Evolutionary conservation across 1,284 basidiomycete genomes (phyloP).

Genomic region (Cryptococcus wingfieldii): DNA sequence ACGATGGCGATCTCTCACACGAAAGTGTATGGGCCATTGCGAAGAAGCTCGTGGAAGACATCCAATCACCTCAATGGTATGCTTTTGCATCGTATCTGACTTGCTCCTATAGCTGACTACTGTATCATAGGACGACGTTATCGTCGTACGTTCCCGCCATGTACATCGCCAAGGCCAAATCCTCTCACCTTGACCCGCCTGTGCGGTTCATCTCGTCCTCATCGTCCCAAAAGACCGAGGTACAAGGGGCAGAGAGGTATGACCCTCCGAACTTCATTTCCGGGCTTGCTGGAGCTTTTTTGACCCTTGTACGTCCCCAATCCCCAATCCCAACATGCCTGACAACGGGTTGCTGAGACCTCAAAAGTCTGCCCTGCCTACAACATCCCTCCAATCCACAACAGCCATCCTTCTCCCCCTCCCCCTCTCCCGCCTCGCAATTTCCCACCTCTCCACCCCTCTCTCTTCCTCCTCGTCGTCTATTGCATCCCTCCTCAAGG

Average conservation of each 20-base stretch:
- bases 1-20: slow-evolving; percentile 8
- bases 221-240: not conserved
- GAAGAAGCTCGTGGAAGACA: slow-evolving; percentile 1
- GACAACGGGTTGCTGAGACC: slow-evolving; percentile 3
- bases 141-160: slow-evolving; percentile 40
- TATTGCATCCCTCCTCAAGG: not conserved
- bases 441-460: slow-evolving; percentile 2
- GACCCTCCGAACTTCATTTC: slow-evolving; percentile 42
- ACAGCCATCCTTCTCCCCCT: slow-evolving; percentile 30
- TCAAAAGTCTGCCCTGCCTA: slow-evolving; percentile 26
- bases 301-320: slow-evolving; percentile 20
- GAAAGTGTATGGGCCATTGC: slow-evolving; percentile 9
- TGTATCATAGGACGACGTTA: slow-evolving; percentile 29
- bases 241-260: slow-evolving; percentile 9
- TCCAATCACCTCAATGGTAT: slow-evolving; percentile 20
- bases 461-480: slow-evolving; percentile 4
- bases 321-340: not conserved
- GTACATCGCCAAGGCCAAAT: slow-evolving; percentile 29
- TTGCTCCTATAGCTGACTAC: not conserved
- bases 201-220: slow-evolving; percentile 26
- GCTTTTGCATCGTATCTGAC: slow-evolving; percentile 2
- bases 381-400: slow-evolving; percentile 10
- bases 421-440: slow-evolving; percentile 26
- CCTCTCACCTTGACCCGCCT: slow-evolving; percentile 13
- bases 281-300: slow-evolving; percentile 33